Evolutionary conservation across 225 moss, liverwort and hornwort species (phyloP), one percentile per base, ranked within the genome.

Genomic region (Polytrichum commune): DNA sequence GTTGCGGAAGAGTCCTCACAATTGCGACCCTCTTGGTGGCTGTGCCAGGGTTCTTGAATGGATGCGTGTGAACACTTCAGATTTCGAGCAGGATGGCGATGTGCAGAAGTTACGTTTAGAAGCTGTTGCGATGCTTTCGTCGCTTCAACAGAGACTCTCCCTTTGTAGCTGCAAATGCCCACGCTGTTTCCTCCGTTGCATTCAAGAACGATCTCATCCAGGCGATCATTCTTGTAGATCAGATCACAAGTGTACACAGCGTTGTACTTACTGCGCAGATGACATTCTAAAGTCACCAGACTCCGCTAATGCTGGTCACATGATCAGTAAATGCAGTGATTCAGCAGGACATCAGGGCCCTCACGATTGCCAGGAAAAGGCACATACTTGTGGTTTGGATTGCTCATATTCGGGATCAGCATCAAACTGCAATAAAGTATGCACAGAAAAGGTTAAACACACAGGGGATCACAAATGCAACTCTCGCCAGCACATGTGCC

Each of bases 31-130:
- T 63, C 28, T 63, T 13, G 25, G 18, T 27, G 18, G 22, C 5
- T 63, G 18, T 27, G 18, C 24, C 69, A 67, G 90, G 71, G 82
- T 89, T 4, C 4, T 83, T 7, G 71, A 81, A 8, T 89, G 91
- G 89, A 56, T 91, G 19, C 1, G 1, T 0, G 24, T 23, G 22
- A 91, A 91, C 54, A 86, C 81, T 2, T 5, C n/a, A 9, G 84
- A 84, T 10, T 89, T 89, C 67, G 4, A 56, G 0, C 64, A 62
- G 3, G 86, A 89, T 29, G 91, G 86, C 22, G 91, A 89, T 65
- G 73, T 79, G 22, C 80, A 83, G 61, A 91, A 81, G 32, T 19
- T 89, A 1, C 76, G 71, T 0, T 22, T 84, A 27, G 76, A 86
- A 73, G 75, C 73, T 3, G 22, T 79, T 0, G 71, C 76, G 19